Evolutionary conservation across 108 stramenopile genomes (phyloP).

Genomic region (Phaeodactylum tricornutum): DNA sequence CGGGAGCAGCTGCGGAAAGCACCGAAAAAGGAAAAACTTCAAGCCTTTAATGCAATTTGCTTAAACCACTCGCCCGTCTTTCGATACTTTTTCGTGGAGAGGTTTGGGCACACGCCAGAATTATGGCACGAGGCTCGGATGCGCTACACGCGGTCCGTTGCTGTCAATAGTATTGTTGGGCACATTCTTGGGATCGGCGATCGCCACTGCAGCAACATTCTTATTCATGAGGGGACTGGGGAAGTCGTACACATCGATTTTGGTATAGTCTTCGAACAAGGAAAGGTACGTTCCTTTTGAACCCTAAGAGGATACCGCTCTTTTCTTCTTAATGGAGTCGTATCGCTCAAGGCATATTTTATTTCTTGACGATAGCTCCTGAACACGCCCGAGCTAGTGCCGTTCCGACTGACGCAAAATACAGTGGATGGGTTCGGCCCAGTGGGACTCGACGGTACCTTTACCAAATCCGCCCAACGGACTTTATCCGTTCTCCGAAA

Average conservation of each 20-base stretch:
- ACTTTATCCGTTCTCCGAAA: slow-evolving; percentile 73
- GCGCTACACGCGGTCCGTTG: slow-evolving; percentile 86
- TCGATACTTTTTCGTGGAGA: slow-evolving; percentile 94
- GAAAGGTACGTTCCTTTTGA: slow-evolving; percentile 71
- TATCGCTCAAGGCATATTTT: not conserved
- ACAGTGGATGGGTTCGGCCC: slow-evolving; percentile 97
- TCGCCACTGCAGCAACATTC: slow-evolving; percentile 93
- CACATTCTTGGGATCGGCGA: slow-evolving; percentile 98
- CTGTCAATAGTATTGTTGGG: slow-evolving; percentile 93
- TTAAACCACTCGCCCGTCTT: slow-evolving; percentile 81
- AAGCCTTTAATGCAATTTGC: slow-evolving; percentile 54
- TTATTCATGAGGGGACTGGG: slow-evolving; percentile 78
- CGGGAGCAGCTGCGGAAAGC: slow-evolving; percentile 28
- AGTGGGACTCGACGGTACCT: slow-evolving; percentile 83
- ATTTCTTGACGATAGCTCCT: slow-evolving; percentile 24
- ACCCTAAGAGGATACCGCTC: not conserved
- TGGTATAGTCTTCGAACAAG: slow-evolving; percentile 98
- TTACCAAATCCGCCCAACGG: slow-evolving; percentile 66
- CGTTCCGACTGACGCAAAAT: slow-evolving; percentile 95
- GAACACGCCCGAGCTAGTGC: slow-evolving; percentile 87
- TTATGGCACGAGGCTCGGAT: slow-evolving; percentile 83
- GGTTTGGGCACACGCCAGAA: slow-evolving; percentile 66
- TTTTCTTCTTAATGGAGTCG: slow-evolving; percentile 1
- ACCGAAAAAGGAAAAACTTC: slow-evolving; percentile 25
- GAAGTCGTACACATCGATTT: slow-evolving; percentile 99